Percentiles rank a stretch among this genome's conserved stretches.
These are phyloP conservation scores for Erodium moschatum DNA, from an alignment of 441 rosid species.

Conservation along the genomic window DNA sequence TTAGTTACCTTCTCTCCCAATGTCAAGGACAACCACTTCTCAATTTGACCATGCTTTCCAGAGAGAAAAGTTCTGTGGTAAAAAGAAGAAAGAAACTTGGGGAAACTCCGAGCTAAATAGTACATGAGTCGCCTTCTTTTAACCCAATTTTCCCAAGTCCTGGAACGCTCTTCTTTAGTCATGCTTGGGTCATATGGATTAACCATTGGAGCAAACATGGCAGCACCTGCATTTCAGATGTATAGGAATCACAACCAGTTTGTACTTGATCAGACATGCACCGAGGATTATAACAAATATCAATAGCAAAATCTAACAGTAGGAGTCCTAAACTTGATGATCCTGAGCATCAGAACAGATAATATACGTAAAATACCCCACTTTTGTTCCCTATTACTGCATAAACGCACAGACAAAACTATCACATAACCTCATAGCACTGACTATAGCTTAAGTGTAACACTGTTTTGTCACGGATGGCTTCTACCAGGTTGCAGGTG, in stretches of 20 bases:
- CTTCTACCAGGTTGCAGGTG: not conserved
- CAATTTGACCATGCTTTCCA: conserved; percentile 45
- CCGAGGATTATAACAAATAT: too few relatives aligned
- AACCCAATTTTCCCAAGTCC: conserved; percentile 49
- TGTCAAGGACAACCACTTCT: conserved; percentile 48
- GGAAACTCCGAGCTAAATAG: conserved; percentile 44
- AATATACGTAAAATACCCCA: not conserved
- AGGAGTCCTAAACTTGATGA: not conserved
- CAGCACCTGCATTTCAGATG: conserved; percentile 39
- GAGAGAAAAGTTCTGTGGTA: conserved; percentile 48
- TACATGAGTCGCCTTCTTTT: conserved; percentile 40
- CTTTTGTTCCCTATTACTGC: not conserved
- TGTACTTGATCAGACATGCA: not conserved
- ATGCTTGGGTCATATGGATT: conserved; percentile 58
- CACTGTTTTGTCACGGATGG: not conserved
- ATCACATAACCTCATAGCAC: not conserved
- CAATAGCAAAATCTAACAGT: not conserved
- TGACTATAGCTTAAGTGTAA: conserved; percentile 1
- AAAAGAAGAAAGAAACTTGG: conserved; percentile 38
- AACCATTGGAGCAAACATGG: conserved; percentile 47
- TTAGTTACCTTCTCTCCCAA: conserved; percentile 43
- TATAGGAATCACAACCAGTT: not conserved
- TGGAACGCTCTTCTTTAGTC: conserved; percentile 48
- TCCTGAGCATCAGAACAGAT: not conserved
- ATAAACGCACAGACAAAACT: not conserved